Evolutionary conservation across 176 grass and related monocot genomes (phyloP).

Genomic region (Carex cristatella): DNA sequence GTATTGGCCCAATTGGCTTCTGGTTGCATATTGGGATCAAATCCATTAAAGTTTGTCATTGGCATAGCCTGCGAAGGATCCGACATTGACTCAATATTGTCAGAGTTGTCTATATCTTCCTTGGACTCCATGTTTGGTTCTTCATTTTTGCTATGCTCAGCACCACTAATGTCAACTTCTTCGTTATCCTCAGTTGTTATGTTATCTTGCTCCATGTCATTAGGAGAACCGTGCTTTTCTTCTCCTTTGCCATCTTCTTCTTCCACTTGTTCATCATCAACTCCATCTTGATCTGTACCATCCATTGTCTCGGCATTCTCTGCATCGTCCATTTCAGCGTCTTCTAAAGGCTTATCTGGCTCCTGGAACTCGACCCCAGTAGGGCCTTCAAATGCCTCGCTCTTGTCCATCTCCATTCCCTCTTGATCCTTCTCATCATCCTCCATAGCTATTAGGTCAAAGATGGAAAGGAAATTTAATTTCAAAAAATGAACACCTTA

Average conservation of each 20-base stretch:
- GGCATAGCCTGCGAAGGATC: conserved; percentile 39
- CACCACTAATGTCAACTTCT: conserved; percentile 26
- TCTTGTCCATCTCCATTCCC: conserved; percentile 48
- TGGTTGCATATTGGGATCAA: conserved; percentile 52
- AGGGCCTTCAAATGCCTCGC: conserved; percentile 72
- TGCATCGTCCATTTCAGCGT: conserved; percentile 45
- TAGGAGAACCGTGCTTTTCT: conserved; percentile 25
- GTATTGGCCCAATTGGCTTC: conserved; percentile 66
- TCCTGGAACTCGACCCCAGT: conserved; percentile 54
- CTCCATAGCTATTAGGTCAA: not conserved
- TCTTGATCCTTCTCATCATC: not conserved
- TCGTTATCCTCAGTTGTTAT: conserved; percentile 30
- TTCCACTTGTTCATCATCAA: conserved; percentile 33
- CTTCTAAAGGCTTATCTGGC: conserved; percentile 44
- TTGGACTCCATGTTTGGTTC: conserved; percentile 36
- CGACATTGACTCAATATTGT: conserved; percentile 39
- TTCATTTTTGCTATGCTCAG: conserved; percentile 33
- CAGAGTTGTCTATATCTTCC: conserved; percentile 37
- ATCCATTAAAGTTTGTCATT: conserved; percentile 28
- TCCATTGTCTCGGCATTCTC: conserved; percentile 34
- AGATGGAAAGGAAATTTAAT: not conserved
- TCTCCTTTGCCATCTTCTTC: conserved; percentile 49
- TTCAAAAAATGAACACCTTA: not conserved
- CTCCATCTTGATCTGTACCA: conserved; percentile 31
- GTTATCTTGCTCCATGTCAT: conserved; percentile 46